Evolutionary conservation across 2,329 filamentous ascomycete species (phyloP), one percentile per base, ranked within the genome.

Genomic region (Trichoderma sp.): DNA sequence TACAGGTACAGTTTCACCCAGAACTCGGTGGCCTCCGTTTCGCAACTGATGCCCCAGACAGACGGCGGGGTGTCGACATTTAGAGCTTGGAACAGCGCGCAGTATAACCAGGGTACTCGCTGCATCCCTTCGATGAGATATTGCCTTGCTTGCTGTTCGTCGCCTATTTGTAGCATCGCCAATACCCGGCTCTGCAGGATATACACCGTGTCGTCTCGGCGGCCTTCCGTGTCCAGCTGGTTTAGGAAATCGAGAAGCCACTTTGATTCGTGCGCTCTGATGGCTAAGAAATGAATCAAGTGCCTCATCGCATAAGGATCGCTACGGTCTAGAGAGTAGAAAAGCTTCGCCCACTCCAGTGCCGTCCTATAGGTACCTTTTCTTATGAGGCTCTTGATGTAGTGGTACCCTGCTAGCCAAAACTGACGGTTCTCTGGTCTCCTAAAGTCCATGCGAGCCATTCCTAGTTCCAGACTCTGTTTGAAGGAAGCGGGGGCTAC

Each of bases 351-450:
- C 95, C 97, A 99, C 83, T 98, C 97, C 65, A 97, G 91, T 0
- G 95, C 95, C 1, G 97, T 98, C 64, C 95, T 90, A 88, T 95
- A 98, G 1, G 96, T 98, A n/a, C 95, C 95, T 79, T 97, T 96
- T 85, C 95, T 92, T 18, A 95, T 89, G 27, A 99, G 87, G 78
- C 94, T 97, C 79, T 90, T 91, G 80, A 98, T 93, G 80, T 98
- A 98, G 79, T 95, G 92, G 87, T 95, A 97, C 9, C 92, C 94
- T 1, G 95, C 94, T 45, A 98, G 90, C 92, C 94, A 98, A 78
- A 99, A 92, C 83, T 98, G 96, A 60, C 97, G 90, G 83, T 98
- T 98, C 83, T 97, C 95, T 0, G 93, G 92, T 50, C 94, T 88
- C 24, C 88, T 85, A 81, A 98, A 98, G 81, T 96, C 91, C 11